Conservation (phyloP, 23 red algal species). For the Gracilaria gracilis region DNA sequence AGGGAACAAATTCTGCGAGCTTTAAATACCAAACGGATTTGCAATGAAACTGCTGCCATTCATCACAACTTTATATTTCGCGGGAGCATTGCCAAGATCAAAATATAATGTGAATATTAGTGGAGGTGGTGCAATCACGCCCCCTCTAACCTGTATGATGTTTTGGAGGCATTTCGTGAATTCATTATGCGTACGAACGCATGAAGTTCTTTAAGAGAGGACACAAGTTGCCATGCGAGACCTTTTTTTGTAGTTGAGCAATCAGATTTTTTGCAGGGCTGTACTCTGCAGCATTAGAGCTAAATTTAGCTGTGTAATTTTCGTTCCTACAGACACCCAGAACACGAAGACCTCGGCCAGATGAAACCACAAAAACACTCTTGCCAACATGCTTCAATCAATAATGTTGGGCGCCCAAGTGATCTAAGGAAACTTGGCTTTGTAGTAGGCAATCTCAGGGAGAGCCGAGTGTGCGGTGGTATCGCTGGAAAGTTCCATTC, state of each 20-base stretch:
- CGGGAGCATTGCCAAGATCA: constrained; percentile 13
- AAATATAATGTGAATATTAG: constrained; percentile 22
- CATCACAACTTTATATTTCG: background rate
- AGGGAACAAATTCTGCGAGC: constrained; percentile 34
- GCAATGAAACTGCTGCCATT: background rate
- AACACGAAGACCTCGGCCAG: too few relatives aligned
- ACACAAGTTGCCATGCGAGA: constrained; percentile 58
- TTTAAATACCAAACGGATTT: constrained; percentile 36
- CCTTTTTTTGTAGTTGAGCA: constrained; percentile 56
- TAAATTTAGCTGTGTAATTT: too few relatives aligned
- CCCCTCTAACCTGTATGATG: constrained; percentile 47
- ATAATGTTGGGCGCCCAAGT: too few relatives aligned
- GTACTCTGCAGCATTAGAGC: constrained; percentile 55
- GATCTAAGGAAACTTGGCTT: too few relatives aligned
- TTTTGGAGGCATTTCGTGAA: constrained; percentile 28
- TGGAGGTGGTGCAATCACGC: constrained; percentile 50
- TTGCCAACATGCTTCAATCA: too few relatives aligned
- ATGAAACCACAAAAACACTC: too few relatives aligned
- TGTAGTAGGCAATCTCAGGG: too few relatives aligned
- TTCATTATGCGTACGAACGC: constrained; percentile 17
- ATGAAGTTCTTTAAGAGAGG: constrained; percentile 55
- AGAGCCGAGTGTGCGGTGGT: too few relatives aligned
- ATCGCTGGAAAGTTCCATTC: too few relatives aligned
- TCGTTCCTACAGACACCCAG: too few relatives aligned
- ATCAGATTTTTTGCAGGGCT: constrained; percentile 49